These are phyloP conservation scores for Marchantia paleacea DNA, from an alignment of 225 moss, liverwort and hornwort species.

Conservation along the genomic window DNA sequence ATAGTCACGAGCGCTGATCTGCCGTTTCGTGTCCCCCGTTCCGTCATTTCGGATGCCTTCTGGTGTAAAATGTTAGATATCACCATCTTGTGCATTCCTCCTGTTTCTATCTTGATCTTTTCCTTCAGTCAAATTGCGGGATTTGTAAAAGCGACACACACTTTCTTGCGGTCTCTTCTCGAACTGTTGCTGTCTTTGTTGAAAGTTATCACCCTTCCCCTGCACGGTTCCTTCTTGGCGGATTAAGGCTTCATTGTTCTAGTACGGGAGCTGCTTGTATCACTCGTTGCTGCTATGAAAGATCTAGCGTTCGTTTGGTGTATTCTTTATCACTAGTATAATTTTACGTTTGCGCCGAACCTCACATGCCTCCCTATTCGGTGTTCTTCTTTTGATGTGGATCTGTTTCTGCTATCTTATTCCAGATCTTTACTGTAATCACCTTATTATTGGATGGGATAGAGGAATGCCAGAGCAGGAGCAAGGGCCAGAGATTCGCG, in stretches of 20 bases:
- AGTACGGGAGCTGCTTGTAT: neutral
- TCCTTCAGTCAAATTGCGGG: neutral
- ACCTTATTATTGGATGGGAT: constrained; percentile 16
- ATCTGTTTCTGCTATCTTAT: constrained; percentile 25
- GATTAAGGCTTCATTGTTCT: neutral
- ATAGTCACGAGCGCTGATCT: constrained; percentile 9
- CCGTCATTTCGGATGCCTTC: constrained; percentile 8
- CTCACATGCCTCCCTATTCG: neutral
- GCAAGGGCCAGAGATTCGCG: constrained; percentile 17
- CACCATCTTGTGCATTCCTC: neutral
- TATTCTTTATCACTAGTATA: neutral
- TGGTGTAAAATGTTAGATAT: neutral
- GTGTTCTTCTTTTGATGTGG: constrained; percentile 17
- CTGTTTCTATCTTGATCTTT: constrained; percentile 6
- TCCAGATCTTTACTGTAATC: constrained; percentile 20
- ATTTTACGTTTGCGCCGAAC: neutral
- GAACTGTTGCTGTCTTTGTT: neutral
- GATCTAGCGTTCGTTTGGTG: neutral
- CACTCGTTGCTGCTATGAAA: neutral
- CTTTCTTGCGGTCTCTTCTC: neutral
- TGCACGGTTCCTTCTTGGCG: neutral
- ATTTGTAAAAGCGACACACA: neutral
- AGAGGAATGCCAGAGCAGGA: constrained; percentile 25
- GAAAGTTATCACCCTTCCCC: neutral
- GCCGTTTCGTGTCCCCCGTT: constrained; percentile 17